Conservation (phyloP, 2,329 filamentous ascomycete species). For the Furcasterigmium furcatum region DNA sequence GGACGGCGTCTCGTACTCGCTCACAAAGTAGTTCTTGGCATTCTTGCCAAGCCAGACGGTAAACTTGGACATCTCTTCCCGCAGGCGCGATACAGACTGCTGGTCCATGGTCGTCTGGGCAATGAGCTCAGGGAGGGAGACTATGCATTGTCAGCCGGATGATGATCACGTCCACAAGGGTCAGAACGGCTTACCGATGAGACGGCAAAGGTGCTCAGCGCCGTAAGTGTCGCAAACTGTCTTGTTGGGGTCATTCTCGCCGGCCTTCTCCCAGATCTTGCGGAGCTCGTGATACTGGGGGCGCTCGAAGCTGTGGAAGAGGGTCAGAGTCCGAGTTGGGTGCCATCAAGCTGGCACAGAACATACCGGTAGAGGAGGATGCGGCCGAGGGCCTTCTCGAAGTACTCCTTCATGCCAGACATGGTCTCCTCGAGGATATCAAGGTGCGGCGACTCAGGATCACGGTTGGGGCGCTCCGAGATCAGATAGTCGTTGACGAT, state of each 20-base stretch:
- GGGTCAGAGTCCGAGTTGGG: conserved; percentile 10
- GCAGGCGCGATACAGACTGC: conserved; percentile 82
- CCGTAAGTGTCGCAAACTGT: conserved; percentile 81
- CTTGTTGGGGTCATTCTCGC: conserved; percentile 66
- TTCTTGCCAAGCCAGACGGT: conserved; percentile 81
- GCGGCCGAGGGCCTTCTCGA: conserved; percentile 83
- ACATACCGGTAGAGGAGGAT: conserved; percentile 76
- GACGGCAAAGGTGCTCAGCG: conserved; percentile 83
- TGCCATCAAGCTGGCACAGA: not conserved
- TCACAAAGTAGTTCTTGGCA: conserved; percentile 72
- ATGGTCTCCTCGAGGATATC: conserved; percentile 91
- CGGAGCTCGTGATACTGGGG: conserved; percentile 79
- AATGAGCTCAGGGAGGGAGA: conserved; percentile 86
- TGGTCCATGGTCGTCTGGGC: conserved; percentile 98
- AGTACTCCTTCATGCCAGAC: conserved; percentile 85
- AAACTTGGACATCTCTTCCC: conserved; percentile 85
- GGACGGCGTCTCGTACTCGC: conserved; percentile 69
- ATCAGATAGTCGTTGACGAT: conserved; percentile 80
- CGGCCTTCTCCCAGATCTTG: conserved; percentile 62
- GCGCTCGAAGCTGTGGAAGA: conserved; percentile 73
- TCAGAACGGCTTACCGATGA: conserved; percentile 66
- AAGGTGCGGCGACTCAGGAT: conserved; percentile 64
- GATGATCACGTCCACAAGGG: too few relatives aligned
- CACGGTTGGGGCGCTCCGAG: conserved; percentile 65
- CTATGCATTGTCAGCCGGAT: conserved; percentile 40